Percentiles rank a stretch among this genome's conserved stretches.
phyloP scores from a whole-genome alignment of 1,284 basidiomycete species.

The Heterobasidion occidentale region DNA sequence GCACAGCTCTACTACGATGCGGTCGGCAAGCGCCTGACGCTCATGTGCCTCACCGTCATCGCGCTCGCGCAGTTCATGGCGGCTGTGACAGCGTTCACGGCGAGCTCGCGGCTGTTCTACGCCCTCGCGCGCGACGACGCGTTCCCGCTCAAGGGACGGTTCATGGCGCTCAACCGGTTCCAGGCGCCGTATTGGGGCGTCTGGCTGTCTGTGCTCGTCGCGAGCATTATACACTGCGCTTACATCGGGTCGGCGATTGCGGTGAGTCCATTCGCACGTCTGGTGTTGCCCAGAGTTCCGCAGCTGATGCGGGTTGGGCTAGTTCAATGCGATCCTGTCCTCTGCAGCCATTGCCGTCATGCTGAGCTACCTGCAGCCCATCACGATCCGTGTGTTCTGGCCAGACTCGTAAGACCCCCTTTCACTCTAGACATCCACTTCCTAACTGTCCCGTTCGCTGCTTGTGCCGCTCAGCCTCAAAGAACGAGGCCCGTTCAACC shows the following conservation, averaged over 20 bases:
- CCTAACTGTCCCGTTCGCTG: background rate
- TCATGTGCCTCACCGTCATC: constrained; percentile 46
- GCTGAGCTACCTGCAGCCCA: constrained; percentile 52
- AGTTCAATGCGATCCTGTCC: constrained; percentile 51
- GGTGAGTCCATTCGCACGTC: constrained; percentile 24
- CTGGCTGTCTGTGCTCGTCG: constrained; percentile 46
- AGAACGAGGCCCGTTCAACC: constrained; percentile 43
- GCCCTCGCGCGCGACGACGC: constrained; percentile 49
- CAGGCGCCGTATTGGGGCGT: constrained; percentile 52
- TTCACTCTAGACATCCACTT: background rate
- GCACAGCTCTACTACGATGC: constrained; percentile 53
- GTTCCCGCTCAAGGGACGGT: constrained; percentile 32
- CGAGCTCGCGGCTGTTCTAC: constrained; percentile 49
- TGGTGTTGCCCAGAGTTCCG: background rate
- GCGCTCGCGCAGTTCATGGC: constrained; percentile 48
- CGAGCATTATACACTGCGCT: constrained; percentile 48
- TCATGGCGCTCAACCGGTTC: constrained; percentile 43
- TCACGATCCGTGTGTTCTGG: constrained; percentile 54
- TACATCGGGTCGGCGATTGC: constrained; percentile 51
- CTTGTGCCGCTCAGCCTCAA: constrained; percentile 25
- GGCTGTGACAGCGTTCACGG: constrained; percentile 52
- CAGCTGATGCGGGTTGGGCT: background rate
- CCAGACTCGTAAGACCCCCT: constrained; percentile 34
- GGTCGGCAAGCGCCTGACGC: constrained; percentile 36
- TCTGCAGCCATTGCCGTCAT: constrained; percentile 53